Percentiles rank a stretch among this genome's conserved stretches.
Evolutionary conservation across 2,329 filamentous ascomycete genomes (phyloP).

Genomic region (Phoma sp.): DNA sequence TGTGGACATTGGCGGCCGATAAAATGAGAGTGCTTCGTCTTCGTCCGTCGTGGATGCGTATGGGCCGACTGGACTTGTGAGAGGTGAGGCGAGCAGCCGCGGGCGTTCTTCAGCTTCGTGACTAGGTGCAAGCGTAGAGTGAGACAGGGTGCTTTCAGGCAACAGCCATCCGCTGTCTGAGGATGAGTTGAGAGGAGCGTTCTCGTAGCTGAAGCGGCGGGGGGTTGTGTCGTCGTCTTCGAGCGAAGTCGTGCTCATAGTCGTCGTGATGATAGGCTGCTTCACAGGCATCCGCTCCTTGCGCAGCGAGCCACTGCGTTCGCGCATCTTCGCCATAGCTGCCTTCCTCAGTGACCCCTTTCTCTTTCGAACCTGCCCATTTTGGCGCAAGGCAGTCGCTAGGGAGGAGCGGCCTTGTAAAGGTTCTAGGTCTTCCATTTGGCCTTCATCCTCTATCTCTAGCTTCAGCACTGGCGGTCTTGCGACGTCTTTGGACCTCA

Average conservation of each 20-base stretch:
- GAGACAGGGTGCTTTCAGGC: conserved; percentile 24
- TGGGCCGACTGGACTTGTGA: conserved; percentile 64
- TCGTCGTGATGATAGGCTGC: conserved; percentile 24
- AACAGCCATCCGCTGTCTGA: conserved; percentile 40
- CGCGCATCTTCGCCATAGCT: conserved; percentile 69
- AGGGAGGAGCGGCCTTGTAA: conserved; percentile 31
- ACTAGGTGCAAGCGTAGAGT: conserved; percentile 15
- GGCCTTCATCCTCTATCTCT: conserved; percentile 26
- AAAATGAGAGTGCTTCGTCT: conserved; percentile 76
- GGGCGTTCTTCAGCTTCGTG: conserved; percentile 28
- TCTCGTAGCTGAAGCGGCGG: conserved; percentile 50
- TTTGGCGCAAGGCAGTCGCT: conserved; percentile 55
- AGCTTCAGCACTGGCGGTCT: conserved; percentile 30
- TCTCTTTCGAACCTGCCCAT: conserved; percentile 65
- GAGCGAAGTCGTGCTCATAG: conserved; percentile 25
- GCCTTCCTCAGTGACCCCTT: conserved; percentile 89
- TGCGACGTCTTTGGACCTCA: conserved; percentile 58
- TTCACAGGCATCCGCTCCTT: conserved; percentile 28
- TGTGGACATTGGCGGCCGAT: conserved; percentile 47
- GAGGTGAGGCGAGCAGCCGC: conserved; percentile 44
- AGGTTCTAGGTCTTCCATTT: conserved; percentile 38
- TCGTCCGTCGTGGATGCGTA: conserved; percentile 83
- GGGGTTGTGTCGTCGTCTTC: conserved; percentile 23
- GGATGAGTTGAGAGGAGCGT: conserved; percentile 43
- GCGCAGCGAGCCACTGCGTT: conserved; percentile 39